Percentiles rank a stretch among this genome's conserved stretches.
These are phyloP conservation scores for Penicillium paneum DNA, from an alignment of 2,329 filamentous ascomycete species.

Conservation along the genomic window DNA sequence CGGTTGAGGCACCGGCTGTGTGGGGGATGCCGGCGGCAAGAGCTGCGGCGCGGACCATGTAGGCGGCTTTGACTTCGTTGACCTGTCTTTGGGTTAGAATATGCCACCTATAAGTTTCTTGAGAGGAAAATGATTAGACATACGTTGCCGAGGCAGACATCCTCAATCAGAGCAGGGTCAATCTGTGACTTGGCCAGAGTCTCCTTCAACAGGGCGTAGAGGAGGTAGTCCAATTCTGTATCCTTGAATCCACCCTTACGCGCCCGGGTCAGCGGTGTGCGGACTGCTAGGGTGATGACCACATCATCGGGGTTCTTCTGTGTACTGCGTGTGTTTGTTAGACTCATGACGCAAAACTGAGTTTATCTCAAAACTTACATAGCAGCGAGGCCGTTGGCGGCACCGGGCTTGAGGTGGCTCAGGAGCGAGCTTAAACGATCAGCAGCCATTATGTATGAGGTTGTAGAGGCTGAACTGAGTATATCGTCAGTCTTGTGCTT, in stretches of 20 bases:
- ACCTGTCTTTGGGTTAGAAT: conserved; percentile 50
- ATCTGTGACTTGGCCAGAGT: conserved; percentile 69
- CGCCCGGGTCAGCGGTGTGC: conserved; percentile 84
- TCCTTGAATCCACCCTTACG: conserved; percentile 95
- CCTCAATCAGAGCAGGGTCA: conserved; percentile 77
- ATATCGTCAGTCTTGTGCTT: background rate
- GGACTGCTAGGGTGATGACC: conserved; percentile 88
- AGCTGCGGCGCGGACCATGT: conserved; percentile 83
- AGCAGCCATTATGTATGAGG: conserved; percentile 61
- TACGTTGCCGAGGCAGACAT: conserved; percentile 91
- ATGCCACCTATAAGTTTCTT: background rate
- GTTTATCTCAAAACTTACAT: conserved; percentile 61
- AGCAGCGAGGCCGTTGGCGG: conserved; percentile 65
- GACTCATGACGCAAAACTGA: conserved; percentile 4
- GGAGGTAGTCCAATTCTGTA: conserved; percentile 79
- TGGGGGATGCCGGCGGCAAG: conserved; percentile 93
- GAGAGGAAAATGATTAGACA: conserved; percentile 24
- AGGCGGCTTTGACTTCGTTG: conserved; percentile 78
- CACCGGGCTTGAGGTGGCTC: conserved; percentile 71
- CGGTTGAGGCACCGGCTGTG: conserved; percentile 73
- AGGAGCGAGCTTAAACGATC: conserved; percentile 85
- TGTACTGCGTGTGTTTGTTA: conserved; percentile 57
- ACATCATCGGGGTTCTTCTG: conserved; percentile 94
- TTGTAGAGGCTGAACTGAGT: background rate
- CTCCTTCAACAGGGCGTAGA: conserved; percentile 79